Base-by-base conservation (phyloP, 1,139 yeast genomes). In the Pichia sp. region DNA sequence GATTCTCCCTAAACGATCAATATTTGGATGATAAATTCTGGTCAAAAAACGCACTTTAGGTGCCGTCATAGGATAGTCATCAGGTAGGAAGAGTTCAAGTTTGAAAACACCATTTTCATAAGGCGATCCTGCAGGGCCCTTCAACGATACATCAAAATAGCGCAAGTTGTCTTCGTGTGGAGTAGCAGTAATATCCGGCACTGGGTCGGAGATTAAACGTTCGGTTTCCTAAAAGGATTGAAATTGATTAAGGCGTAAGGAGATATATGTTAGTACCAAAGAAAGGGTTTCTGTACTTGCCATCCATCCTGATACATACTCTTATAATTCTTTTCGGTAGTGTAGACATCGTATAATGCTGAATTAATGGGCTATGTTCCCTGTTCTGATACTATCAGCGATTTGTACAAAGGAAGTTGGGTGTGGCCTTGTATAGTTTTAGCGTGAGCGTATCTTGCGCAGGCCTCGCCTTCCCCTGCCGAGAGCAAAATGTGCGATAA, bases 151-250 rank as follows among this genome's bases (percentile, higher is more conserved):
- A 62, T 90, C 90, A 67, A 93, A 93, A 70, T 93, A 90, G 61
- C 99, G 81, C 63, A 93, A 76, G 70, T 93, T 93, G 60, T 90
- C 97, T 57, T 92, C 98, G 61, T 88, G 95, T 5, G 99, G 99
- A 47, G 75, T 80, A 1, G 99, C 99, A 1, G 85, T 79, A 66
- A 93, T 95, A 1, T 99, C 99, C 1, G 97, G 96, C 1, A 93
- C 98, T 0, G 99, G 99, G 65, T 95, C 99, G 43, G 92, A 84
- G 42, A 87, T 87, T 49, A 93, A 76, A 61, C 97, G 78, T 69
- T 93, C 97, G 8, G 98, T 92, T 73, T 95, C 99, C 84, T 81
- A 51, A 34, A 30, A 6, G 47, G 15, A 52, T 10, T 49, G 23
- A 41, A 42, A 16, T 8, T 15, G 15, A 11, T 19, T 3, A 32